Evolutionary conservation across 2,329 filamentous ascomycete species (phyloP).

Genomic region (Lecanosticta acicola): DNA sequence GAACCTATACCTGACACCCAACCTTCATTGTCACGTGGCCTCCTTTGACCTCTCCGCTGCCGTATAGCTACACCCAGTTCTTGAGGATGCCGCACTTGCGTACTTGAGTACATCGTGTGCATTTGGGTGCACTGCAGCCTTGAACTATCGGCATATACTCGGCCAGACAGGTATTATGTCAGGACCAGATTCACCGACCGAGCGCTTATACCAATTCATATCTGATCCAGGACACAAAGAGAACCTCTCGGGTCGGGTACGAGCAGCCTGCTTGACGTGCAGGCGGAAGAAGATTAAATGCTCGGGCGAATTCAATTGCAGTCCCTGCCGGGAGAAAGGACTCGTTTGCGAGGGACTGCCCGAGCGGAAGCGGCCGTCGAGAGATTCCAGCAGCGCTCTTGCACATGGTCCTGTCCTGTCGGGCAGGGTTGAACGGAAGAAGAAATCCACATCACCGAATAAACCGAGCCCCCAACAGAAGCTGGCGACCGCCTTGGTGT

Average conservation of each 20-base stretch:
- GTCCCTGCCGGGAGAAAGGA: slow-evolving; percentile 22
- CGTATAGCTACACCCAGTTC: no score
- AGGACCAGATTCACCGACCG: slow-evolving; percentile 9
- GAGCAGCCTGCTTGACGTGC: slow-evolving; percentile 25
- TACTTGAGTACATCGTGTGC: no score
- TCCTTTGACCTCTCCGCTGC: no score
- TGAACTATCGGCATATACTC: neutral
- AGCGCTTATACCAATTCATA: slow-evolving; percentile 21
- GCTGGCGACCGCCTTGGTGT: neutral
- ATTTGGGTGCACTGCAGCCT: no score
- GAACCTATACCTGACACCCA: no score
- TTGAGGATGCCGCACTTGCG: no score
- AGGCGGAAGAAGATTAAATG: slow-evolving; percentile 26
- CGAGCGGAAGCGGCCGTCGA: slow-evolving; percentile 18
- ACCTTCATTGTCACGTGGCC: no score
- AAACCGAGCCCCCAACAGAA: neutral
- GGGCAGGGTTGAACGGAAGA: slow-evolving; percentile 9
- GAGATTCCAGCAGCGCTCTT: slow-evolving; percentile 6
- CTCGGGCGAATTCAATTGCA: slow-evolving; percentile 20
- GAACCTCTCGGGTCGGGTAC: slow-evolving; percentile 25
- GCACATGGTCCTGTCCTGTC: slow-evolving; percentile 1
- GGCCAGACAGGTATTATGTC: slow-evolving; percentile 23
- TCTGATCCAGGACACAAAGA: slow-evolving; percentile 27
- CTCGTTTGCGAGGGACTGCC: slow-evolving; percentile 23
- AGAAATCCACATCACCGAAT: slow-evolving; percentile 1